Evolutionary conservation across 768 basidiomycete species (phyloP).

Genomic region (Psilocybe tampanensis): DNA sequence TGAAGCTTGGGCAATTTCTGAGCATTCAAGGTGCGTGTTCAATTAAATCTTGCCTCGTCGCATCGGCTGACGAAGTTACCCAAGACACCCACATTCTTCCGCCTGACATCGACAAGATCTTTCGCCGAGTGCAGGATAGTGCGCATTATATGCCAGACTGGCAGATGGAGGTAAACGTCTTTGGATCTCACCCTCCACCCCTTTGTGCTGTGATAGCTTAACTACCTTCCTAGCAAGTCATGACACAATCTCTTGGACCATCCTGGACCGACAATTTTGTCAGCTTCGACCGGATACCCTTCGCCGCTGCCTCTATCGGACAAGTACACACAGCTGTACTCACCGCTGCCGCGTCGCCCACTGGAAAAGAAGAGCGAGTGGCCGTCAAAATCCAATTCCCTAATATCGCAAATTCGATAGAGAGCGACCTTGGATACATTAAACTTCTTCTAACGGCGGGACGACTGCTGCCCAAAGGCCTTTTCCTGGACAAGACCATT

Average conservation of each 20-base stretch:
- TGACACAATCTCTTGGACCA: constrained; percentile 71
- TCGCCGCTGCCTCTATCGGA: constrained; percentile 96
- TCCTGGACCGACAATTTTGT: constrained; percentile 74
- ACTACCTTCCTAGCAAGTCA: constrained; percentile 54
- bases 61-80: neutral
- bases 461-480: constrained; percentile 78
- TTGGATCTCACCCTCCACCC: neutral
- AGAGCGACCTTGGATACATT: constrained; percentile 86
- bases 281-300: constrained; percentile 82
- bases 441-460: constrained; percentile 82
- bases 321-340: constrained; percentile 88
- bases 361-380: constrained; percentile 56
- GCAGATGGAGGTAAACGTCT: constrained; percentile 83
- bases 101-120: constrained; percentile 83
- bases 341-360: constrained; percentile 50
- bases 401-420: constrained; percentile 83
- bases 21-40: constrained; percentile 79
- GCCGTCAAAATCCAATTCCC: constrained; percentile 96
- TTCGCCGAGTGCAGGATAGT: constrained; percentile 89
- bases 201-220: neutral
- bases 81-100: constrained; percentile 89
- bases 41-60: neutral
- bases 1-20: constrained; percentile 97
- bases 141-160: constrained; percentile 99
- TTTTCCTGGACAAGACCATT: constrained; percentile 89